Conservation (phyloP, 345 rosid species). For the Salix exigua region DNA sequence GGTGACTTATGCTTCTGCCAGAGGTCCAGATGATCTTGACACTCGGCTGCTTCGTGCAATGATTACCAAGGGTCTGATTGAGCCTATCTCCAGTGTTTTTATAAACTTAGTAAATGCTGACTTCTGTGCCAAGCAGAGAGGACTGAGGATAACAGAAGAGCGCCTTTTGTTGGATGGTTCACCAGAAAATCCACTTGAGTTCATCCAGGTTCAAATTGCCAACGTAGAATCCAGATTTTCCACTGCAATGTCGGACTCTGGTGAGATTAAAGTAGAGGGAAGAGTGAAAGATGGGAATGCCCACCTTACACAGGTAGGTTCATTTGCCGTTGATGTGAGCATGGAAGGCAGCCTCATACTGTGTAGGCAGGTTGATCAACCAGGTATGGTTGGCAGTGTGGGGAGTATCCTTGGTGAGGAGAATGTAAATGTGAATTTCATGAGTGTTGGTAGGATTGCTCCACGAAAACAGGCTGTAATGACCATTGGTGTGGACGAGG, state of each 20-base stretch:
- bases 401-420: constrained; percentile 25
- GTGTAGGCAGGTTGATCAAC: constrained; percentile 25
- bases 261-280: constrained; percentile 26
- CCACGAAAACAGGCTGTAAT: constrained; percentile 22
- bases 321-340: constrained; percentile 25
- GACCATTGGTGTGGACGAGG: constrained; percentile 28
- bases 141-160: constrained; percentile 20
- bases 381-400: constrained; percentile 23
- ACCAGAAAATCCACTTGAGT: constrained; percentile 18
- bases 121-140: constrained; percentile 28
- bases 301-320: constrained; percentile 22
- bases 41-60: constrained; percentile 24
- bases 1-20: constrained; percentile 21
- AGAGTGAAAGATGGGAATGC: constrained; percentile 22
- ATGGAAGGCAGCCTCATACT: constrained; percentile 26
- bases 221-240: constrained; percentile 25
- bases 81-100: constrained; percentile 20
- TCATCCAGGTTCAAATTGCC: constrained; percentile 25
- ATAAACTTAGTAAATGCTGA: constrained; percentile 27
- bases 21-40: constrained; percentile 21
- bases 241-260: constrained; percentile 20
- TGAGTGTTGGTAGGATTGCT: constrained; percentile 25
- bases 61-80: constrained; percentile 25
- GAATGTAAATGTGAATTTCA: constrained; percentile 27
- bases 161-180: constrained; percentile 21